Evolutionary conservation across 352 stramenopile genomes (phyloP), one percentile per base, ranked within the genome.

Genomic region (Globisporangium cystogenes): DNA sequence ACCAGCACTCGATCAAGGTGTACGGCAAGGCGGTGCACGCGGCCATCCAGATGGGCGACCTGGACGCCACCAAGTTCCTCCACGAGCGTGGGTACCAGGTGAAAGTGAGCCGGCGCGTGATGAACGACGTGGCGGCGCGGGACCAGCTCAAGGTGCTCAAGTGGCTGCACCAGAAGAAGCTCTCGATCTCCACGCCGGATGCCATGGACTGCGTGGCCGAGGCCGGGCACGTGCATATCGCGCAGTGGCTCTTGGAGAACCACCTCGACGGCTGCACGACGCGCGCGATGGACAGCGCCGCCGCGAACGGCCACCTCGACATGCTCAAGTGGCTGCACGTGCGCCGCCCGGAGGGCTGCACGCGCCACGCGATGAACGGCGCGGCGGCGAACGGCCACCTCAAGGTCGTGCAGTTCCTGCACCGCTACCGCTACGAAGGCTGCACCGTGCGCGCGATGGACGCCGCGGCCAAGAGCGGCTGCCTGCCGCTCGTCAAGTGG

Each of bases 251-350:
- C 27, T 36, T 57, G 4, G 51, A 57, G 31, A 57, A 57, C 14
- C 51, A 57, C 42, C 46, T 57, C 31, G 51, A 57, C 23, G 51
- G 51, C 18, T 57, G 51, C 23, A 57, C 51, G 42, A 57, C 50
- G 1, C 39, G 51, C 18, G 51, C 51, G 24, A 51, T 57, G 42
- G 51, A 57, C 23, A 57, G 42, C n/a, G 51, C 51, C 11, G 51
- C 51, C 8, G 51, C 51, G 23, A 57, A 57, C n/a, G 51, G 51
- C 21, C 51, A 57, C 23, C 42, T 57, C 14, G 42, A 57, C n/a
- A 57, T 57, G 51, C 27, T 55, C 37, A 45, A 48, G 39, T 55
- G 50, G 50, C 50, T 55, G 7, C 50, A 55, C 11, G 20, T 21
- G 29, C 42, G 33, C 1, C 51, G 51, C 7, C 41, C 41, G 7